phyloP scores from a whole-genome alignment of 441 rosid species.

The Euphorbia schlechtendalii region DNA sequence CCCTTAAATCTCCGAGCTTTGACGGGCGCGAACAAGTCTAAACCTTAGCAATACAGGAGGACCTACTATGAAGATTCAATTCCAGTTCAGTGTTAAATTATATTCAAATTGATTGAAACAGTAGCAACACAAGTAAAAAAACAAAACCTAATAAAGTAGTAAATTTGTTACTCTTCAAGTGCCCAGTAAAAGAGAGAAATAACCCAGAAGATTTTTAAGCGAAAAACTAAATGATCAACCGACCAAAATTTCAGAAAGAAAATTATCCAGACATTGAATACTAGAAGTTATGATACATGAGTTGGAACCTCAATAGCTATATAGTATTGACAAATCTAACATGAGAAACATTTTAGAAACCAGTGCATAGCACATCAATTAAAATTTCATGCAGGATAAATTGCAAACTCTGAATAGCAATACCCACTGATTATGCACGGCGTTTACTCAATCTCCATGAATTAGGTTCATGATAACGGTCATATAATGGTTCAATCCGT shows the following conservation, averaged over 20 bases:
- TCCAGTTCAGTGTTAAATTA: too few relatives aligned
- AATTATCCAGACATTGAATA: not conserved
- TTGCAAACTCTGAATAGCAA: not conserved
- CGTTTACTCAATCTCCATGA: slow-evolving; percentile 35
- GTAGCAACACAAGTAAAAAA: too few relatives aligned
- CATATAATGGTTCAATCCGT: slow-evolving; percentile 32
- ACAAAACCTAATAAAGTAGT: too few relatives aligned
- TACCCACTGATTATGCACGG: slow-evolving; percentile 25
- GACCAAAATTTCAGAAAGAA: not conserved
- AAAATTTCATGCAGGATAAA: not conserved
- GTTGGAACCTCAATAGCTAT: not conserved
- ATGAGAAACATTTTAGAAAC: not conserved
- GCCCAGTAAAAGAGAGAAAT: too few relatives aligned
- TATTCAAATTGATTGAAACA: too few relatives aligned
- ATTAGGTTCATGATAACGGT: slow-evolving; percentile 28
- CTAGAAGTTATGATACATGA: not conserved
- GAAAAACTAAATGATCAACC: too few relatives aligned
- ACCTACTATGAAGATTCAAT: too few relatives aligned
- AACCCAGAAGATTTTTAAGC: too few relatives aligned
- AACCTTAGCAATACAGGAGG: too few relatives aligned
- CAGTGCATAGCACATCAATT: not conserved
- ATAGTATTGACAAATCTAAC: not conserved
- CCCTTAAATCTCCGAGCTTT: too few relatives aligned
- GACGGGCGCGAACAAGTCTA: too few relatives aligned
- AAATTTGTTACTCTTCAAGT: too few relatives aligned